A percentile compares a stretch with the other conserved stretches of the same genome.
These are phyloP conservation scores for Hyaloscypha bicolor DNA, from an alignment of 495 filamentous ascomycete species.

Conservation along the genomic window DNA sequence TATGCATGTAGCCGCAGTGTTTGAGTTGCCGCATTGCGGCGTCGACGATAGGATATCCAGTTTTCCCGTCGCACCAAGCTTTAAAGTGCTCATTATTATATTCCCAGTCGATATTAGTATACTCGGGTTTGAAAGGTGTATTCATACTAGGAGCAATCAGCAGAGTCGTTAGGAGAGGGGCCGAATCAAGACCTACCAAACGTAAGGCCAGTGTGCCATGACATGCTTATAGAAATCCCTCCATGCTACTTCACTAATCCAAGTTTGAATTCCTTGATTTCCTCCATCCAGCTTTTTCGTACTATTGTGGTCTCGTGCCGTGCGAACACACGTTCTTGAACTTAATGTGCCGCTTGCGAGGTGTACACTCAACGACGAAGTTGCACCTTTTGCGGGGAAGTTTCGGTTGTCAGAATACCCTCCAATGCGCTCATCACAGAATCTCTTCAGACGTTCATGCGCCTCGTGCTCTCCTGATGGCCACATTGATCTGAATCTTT, in stretches of 20 bases:
- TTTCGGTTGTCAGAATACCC: conserved; percentile 64
- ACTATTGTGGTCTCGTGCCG: conserved; percentile 67
- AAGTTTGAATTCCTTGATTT: conserved; percentile 65
- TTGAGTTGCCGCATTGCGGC: conserved; percentile 87
- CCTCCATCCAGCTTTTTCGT: conserved; percentile 71
- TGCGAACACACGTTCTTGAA: conserved; percentile 70
- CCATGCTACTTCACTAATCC: conserved; percentile 92
- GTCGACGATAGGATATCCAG: conserved; percentile 87
- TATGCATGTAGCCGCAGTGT: conserved; percentile 81
- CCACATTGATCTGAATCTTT: conserved; percentile 61
- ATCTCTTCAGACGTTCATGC: conserved; percentile 63
- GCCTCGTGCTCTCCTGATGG: conserved; percentile 84
- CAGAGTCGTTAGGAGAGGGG: not conserved
- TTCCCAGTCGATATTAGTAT: conserved; percentile 81
- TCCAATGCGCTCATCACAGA: conserved; percentile 64
- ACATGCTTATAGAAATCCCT: conserved; percentile 93
- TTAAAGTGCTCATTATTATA: conserved; percentile 68
- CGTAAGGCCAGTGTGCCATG: conserved; percentile 82
- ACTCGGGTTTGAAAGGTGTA: conserved; percentile 90
- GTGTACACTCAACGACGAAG: conserved; percentile 78
- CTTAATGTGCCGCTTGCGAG: conserved; percentile 77
- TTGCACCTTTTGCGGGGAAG: conserved; percentile 61
- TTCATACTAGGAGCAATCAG: conserved; percentile 66
- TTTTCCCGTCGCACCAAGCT: conserved; percentile 76
- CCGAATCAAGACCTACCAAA: conserved; percentile 59